These are phyloP conservation scores for Acorus calamus DNA, from an alignment of 106 monocot species.

Conservation along the genomic window DNA sequence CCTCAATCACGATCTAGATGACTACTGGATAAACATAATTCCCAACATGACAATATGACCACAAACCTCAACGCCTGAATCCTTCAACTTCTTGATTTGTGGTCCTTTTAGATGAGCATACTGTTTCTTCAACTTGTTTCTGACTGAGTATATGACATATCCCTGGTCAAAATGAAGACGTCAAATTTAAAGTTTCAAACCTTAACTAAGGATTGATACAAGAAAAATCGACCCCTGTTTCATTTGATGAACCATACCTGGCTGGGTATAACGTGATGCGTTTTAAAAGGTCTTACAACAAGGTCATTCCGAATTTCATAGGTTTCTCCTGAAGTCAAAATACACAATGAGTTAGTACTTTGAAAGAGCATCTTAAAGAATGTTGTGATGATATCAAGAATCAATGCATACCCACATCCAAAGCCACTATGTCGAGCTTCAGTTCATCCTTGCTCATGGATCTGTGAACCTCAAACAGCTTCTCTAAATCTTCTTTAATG, in stretches of 20 bases:
- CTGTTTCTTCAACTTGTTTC: conserved; percentile 89
- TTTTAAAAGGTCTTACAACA: conserved; percentile 93
- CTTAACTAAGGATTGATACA: neutral
- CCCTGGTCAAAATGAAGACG: conserved; percentile 33
- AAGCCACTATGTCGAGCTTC: conserved; percentile 71
- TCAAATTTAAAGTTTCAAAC: neutral
- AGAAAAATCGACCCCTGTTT: neutral
- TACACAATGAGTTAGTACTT: neutral
- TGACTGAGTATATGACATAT: conserved; percentile 88
- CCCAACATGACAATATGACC: neutral
- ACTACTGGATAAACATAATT: neutral
- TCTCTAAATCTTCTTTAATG: conserved; percentile 82
- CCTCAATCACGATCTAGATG: neutral
- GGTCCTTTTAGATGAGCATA: conserved; percentile 68
- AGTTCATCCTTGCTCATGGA: conserved; percentile 69
- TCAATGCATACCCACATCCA: conserved; percentile 73
- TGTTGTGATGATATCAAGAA: neutral
- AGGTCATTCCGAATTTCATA: conserved; percentile 96
- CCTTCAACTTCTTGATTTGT: conserved; percentile 84
- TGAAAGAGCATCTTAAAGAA: conserved; percentile 1
- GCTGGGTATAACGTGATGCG: conserved; percentile 90
- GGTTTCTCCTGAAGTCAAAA: conserved; percentile 60
- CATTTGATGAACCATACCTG: conserved; percentile 41
- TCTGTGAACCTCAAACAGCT: conserved; percentile 75
- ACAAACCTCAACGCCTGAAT: conserved; percentile 75